A percentile compares a stretch with the other conserved stretches of the same genome.
Conservation (phyloP, 371 early-diverging fungal species). For the Apophysomyces elegans region DNA sequence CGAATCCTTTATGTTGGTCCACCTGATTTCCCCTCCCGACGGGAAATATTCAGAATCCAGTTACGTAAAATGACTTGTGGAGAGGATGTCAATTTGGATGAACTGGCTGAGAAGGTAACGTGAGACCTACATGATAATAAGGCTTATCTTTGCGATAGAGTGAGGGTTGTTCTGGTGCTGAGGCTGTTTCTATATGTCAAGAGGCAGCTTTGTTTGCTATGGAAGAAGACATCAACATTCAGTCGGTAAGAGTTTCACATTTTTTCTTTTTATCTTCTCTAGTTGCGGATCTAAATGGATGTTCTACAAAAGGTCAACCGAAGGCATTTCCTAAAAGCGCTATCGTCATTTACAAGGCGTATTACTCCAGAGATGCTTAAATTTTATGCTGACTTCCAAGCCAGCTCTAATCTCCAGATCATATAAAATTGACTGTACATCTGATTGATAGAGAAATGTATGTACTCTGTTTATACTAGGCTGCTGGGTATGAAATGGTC, state of each 20-base stretch:
- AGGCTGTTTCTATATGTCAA: conserved; percentile 92
- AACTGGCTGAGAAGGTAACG: conserved; percentile 61
- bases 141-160: conserved; percentile 51
- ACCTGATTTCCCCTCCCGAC: conserved; percentile 82
- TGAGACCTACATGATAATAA: conserved; percentile 11
- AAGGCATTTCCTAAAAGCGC: conserved; percentile 74
- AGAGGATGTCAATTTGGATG: conserved; percentile 62
- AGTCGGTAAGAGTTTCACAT: conserved; percentile 38
- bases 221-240: conserved; percentile 78
- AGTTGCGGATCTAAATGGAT: no score
- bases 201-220: conserved; percentile 93
- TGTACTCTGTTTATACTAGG: neutral
- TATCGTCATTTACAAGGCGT: conserved; percentile 66
- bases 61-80: conserved; percentile 67
- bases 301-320: conserved; percentile 51
- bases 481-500: no score
- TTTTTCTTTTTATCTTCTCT: neutral
- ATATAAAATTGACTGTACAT: conserved; percentile 20
- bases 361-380: conserved; percentile 92
- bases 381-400: conserved; percentile 81
- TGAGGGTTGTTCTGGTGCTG: conserved; percentile 95
- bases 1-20: conserved; percentile 92
- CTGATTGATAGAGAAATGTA: neutral
- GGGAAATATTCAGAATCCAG: conserved; percentile 83
- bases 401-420: conserved; percentile 57